Evolutionary conservation across 441 rosid species (phyloP).

Genomic region (Erodium texanum): DNA sequence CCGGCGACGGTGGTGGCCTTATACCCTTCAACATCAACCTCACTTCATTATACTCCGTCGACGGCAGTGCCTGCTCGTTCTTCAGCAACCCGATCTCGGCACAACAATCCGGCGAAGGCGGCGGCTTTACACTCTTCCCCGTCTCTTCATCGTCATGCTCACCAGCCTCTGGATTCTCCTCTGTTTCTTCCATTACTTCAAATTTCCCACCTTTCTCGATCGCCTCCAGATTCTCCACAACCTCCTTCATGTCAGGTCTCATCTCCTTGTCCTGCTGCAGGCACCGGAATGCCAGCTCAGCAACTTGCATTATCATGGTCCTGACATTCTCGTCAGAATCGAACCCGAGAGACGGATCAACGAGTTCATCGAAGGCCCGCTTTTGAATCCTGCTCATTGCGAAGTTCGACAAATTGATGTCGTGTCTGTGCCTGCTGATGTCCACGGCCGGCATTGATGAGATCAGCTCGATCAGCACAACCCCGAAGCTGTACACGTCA

Average conservation of each 20-base stretch:
- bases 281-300: constrained; percentile 59
- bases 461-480: constrained; percentile 62
- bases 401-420: constrained; percentile 55
- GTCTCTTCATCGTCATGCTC: constrained; percentile 12
- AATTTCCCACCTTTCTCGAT: constrained; percentile 21
- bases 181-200: constrained; percentile 2
- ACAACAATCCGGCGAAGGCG: constrained; percentile 26
- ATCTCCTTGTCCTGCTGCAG: constrained; percentile 54
- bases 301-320: constrained; percentile 47
- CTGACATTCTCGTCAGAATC: constrained; percentile 29
- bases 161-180: constrained; percentile 18
- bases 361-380: constrained; percentile 36
- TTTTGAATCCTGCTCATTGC: constrained; percentile 55
- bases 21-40: not conserved
- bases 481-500: constrained; percentile 79
- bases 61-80: constrained; percentile 15
- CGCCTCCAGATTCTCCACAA: constrained; percentile 35
- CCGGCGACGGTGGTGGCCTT: constrained; percentile 37
- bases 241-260: constrained; percentile 67
- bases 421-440: constrained; percentile 40
- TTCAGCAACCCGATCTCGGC: constrained; percentile 32
- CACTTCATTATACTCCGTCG: constrained; percentile 5
- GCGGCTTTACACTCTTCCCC: constrained; percentile 14
- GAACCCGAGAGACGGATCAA: constrained; percentile 49
- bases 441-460: constrained; percentile 77